Evolutionary conservation across 306 rosid species (phyloP).

Genomic region (Inga leiocalycina): DNA sequence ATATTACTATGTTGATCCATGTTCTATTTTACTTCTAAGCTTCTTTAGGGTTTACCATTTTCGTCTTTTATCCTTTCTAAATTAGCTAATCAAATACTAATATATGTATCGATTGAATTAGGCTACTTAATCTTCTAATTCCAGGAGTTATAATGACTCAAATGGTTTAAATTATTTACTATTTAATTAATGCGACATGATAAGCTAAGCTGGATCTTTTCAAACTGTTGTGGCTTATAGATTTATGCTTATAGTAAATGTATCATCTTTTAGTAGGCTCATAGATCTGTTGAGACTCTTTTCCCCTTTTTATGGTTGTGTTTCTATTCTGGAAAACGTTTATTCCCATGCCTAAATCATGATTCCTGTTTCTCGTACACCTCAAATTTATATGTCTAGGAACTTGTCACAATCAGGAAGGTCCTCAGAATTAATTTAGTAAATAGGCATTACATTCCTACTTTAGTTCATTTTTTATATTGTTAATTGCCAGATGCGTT

Average conservation of each 20-base stretch:
- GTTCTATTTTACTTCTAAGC: not conserved
- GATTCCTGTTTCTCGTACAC: conserved; percentile 14
- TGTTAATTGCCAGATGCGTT: conserved; percentile 20
- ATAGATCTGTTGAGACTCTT: not conserved
- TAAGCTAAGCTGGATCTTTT: not conserved
- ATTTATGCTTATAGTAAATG: not conserved
- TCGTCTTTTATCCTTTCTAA: not conserved
- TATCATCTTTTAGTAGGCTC: not conserved
- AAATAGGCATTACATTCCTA: conserved; percentile 9
- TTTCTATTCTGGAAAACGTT: conserved; percentile 9
- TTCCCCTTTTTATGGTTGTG: not conserved
- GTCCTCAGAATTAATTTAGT: conserved; percentile 18
- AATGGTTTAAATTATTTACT: not conserved
- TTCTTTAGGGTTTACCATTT: not conserved
- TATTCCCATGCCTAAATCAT: conserved; percentile 12
- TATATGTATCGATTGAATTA: conserved; percentile 2
- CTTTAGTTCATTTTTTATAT: conserved; percentile 8
- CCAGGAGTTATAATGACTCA: not conserved
- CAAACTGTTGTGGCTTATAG: not conserved
- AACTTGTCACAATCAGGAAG: conserved; percentile 7
- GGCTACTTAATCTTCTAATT: conserved; percentile 16
- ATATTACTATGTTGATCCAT: too few species aligned
- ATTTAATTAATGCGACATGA: not conserved
- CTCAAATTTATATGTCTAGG: not conserved
- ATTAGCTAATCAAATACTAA: not conserved